Percentiles rank a stretch among this genome's conserved stretches.
These are phyloP conservation scores for Pneumocystis canis DNA, from an alignment of 1,139 yeast genomes.

Conservation along the genomic window DNA sequence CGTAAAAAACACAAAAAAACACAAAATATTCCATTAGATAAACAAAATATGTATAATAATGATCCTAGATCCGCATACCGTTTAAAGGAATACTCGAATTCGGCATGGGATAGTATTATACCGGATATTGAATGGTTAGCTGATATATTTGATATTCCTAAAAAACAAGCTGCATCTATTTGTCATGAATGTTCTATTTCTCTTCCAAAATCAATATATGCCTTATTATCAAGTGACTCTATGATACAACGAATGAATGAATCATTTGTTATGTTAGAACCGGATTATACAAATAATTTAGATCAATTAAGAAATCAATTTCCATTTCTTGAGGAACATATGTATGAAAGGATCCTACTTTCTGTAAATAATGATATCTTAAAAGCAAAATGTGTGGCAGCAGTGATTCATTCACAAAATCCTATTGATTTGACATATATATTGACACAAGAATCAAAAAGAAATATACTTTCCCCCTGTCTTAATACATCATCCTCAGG, in stretches of 20 bases:
- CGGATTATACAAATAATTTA: neutral
- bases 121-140: neutral
- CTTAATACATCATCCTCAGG: neutral
- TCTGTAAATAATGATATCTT: neutral
- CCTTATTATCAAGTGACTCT: neutral
- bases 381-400: neutral
- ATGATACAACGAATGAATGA: neutral
- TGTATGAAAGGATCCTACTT: neutral
- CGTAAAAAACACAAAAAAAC: neutral
- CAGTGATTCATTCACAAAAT: neutral
- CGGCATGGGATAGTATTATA: neutral
- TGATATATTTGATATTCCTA: neutral
- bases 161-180: neutral
- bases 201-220: neutral
- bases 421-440: neutral
- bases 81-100: neutral
- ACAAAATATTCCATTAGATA: neutral
- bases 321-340: neutral
- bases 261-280: neutral
- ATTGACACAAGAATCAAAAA: neutral
- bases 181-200: neutral
- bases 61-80: too few relatives aligned
- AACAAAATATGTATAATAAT: neutral
- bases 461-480: neutral
- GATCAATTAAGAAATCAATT: neutral